A percentile compares a stretch with the other conserved stretches of the same genome.
Evolutionary conservation across 23 red algal genomes (phyloP).

Genomic region (Gracilaria caudata): DNA sequence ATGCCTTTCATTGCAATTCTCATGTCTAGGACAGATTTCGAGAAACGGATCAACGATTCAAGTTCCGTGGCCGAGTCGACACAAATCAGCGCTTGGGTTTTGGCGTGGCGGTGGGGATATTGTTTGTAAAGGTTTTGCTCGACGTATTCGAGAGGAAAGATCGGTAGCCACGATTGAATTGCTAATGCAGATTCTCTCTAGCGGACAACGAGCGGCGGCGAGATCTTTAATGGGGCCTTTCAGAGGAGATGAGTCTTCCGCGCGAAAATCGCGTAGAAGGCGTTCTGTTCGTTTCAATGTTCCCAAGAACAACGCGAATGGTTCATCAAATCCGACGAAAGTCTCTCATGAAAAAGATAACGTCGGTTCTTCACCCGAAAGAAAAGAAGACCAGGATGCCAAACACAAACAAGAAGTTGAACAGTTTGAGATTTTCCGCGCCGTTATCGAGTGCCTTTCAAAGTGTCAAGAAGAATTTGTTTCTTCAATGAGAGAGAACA

Average conservation of each 20-base stretch:
- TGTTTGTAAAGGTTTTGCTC: slow-evolving; percentile 44
- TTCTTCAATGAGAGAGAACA: slow-evolving; percentile 1
- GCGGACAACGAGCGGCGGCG: slow-evolving; percentile 66
- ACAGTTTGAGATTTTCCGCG: slow-evolving; percentile 15
- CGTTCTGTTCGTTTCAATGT: slow-evolving; percentile 11
- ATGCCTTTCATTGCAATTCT: slow-evolving; percentile 51
- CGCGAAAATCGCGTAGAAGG: not conserved
- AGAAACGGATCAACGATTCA: slow-evolving; percentile 48
- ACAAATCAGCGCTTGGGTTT: slow-evolving; percentile 19
- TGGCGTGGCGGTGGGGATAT: slow-evolving; percentile 56
- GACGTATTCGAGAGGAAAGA: slow-evolving; percentile 32
- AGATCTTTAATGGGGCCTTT: slow-evolving; percentile 55
- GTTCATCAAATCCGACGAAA: not conserved
- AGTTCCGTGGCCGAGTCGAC: slow-evolving; percentile 60
- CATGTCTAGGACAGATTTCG: slow-evolving; percentile 36
- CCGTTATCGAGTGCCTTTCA: slow-evolving; percentile 23
- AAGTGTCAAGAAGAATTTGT: slow-evolving; percentile 21
- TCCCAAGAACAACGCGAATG: not conserved
- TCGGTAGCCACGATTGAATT: slow-evolving; percentile 40
- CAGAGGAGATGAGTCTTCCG: not conserved
- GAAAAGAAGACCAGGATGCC: not conserved
- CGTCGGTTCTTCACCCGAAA: not conserved
- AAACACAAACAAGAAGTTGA: not conserved
- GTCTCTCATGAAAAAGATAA: not conserved
- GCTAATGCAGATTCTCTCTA: slow-evolving; percentile 39